phyloP scores from a whole-genome alignment of 2,329 filamentous ascomycete genomes.

The Moelleriella libera region DNA sequence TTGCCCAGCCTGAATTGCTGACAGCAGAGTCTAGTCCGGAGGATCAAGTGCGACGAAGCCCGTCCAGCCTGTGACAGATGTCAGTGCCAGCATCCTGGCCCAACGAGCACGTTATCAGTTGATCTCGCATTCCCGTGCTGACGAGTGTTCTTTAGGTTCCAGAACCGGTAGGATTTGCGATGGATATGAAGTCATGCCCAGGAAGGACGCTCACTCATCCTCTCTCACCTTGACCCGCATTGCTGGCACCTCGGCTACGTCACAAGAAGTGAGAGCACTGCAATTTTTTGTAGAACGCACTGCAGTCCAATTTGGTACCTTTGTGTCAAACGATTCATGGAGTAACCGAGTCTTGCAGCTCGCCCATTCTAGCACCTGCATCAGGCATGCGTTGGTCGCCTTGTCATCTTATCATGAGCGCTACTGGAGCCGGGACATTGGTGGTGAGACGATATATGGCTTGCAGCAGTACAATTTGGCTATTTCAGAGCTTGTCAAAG shows the following conservation, averaged over 20 bases:
- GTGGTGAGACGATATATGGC: conserved; percentile 1
- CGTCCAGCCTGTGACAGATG: conserved; percentile 4
- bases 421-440: conserved; percentile 1
- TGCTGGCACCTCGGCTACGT: not conserved
- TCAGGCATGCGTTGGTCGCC: conserved; percentile 4
- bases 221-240: conserved; percentile 1
- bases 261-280: conserved; percentile 2
- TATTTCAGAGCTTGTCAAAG: conserved; percentile 1
- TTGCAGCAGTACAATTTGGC: conserved; percentile 3
- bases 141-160: not conserved
- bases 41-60: conserved; percentile 5
- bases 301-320: conserved; percentile 2
- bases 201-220: not conserved
- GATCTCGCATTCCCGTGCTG: not conserved
- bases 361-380: conserved; percentile 3
- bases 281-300: conserved; percentile 5
- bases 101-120: not conserved
- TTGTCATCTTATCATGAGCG: conserved; percentile 5
- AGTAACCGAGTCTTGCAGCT: conserved; percentile 4
- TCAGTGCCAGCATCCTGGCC: not conserved
- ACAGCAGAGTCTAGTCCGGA: conserved; percentile 3
- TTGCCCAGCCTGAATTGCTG: not conserved
- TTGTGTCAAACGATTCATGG: conserved; percentile 4
- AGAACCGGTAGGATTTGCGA: conserved; percentile 4
- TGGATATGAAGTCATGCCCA: conserved; percentile 1